phyloP scores from a whole-genome alignment of 2,329 filamentous ascomycete genomes.

The Neoscytalidium dimidiatum region DNA sequence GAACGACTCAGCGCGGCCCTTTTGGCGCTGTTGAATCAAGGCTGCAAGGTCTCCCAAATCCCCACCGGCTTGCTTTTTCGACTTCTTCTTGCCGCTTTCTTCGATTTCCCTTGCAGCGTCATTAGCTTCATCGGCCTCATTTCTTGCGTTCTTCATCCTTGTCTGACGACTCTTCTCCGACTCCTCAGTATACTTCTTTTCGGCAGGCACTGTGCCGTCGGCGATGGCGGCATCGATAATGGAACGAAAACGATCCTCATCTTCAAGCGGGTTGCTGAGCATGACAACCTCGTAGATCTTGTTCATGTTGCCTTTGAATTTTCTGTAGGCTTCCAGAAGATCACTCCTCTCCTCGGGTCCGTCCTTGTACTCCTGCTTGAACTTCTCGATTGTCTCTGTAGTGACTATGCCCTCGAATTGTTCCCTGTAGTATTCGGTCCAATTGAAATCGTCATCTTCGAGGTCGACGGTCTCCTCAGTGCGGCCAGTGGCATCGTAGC shows the following conservation, averaged over 20 bases:
- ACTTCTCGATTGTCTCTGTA: constrained; percentile 70
- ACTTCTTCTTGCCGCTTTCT: constrained; percentile 61
- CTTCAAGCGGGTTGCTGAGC: constrained; percentile 78
- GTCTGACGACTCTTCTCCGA: constrained; percentile 61
- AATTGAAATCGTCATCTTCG: constrained; percentile 76
- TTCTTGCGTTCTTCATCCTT: constrained; percentile 62
- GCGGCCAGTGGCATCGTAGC: constrained; percentile 85
- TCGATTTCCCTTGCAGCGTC: constrained; percentile 38
- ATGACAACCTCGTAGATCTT: constrained; percentile 80
- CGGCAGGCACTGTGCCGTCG: constrained; percentile 65
- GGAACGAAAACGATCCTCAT: constrained; percentile 79
- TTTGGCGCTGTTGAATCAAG: constrained; percentile 39
- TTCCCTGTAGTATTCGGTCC: constrained; percentile 84
- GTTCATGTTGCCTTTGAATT: constrained; percentile 73
- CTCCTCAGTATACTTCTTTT: constrained; percentile 64
- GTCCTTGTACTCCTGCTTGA: constrained; percentile 77
- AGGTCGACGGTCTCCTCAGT: constrained; percentile 77
- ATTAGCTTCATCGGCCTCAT: constrained; percentile 68
- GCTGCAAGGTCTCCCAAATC: constrained; percentile 34
- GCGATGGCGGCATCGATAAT: constrained; percentile 83
- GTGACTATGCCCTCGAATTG: constrained; percentile 80
- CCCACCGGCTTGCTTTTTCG: constrained; percentile 36
- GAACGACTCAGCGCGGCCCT: constrained; percentile 36
- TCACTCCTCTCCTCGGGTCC: constrained; percentile 83
- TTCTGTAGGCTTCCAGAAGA: constrained; percentile 73